Percentiles rank a stretch among this genome's conserved stretches.
These are phyloP conservation scores for Gracilaria gracilis DNA, from an alignment of 23 red algal genomes.

Conservation along the genomic window DNA sequence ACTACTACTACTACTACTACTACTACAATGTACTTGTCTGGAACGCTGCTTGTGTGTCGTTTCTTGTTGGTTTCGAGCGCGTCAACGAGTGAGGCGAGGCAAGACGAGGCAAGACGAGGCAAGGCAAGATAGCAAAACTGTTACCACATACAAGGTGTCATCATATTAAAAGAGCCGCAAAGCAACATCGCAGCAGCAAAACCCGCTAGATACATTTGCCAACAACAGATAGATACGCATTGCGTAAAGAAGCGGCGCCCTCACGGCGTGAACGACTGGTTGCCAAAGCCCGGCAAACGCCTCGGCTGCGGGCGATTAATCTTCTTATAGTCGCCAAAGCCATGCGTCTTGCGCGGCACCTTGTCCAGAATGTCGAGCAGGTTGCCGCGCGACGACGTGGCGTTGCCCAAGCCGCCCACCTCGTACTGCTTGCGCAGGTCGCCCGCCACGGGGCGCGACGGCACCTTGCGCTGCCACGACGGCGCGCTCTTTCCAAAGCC, in stretches of 20 bases:
- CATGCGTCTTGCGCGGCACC: slow-evolving; percentile 65
- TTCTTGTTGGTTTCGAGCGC: too few species aligned
- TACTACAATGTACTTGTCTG: too few species aligned
- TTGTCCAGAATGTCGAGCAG: slow-evolving; percentile 74
- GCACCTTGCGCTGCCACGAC: slow-evolving; percentile 60
- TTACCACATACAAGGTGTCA: too few species aligned
- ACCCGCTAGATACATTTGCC: background rate
- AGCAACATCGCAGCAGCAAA: background rate
- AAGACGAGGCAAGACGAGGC: too few species aligned
- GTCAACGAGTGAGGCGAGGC: too few species aligned
- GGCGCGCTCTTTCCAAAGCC: slow-evolving; percentile 40
- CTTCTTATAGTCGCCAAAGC: slow-evolving; percentile 62
- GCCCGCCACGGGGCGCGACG: slow-evolving; percentile 39
- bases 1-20: too few species aligned
- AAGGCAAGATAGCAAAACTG: too few species aligned
- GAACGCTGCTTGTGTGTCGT: too few species aligned
- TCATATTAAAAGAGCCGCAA: too few species aligned
- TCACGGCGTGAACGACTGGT: slow-evolving; percentile 72
- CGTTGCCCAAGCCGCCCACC: slow-evolving; percentile 50
- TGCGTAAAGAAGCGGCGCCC: too few species aligned
- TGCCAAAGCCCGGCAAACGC: slow-evolving; percentile 62
- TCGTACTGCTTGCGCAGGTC: slow-evolving; percentile 72
- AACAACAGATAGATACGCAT: background rate
- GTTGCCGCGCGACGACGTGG: slow-evolving; percentile 61
- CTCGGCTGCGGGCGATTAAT: slow-evolving; percentile 61